Conservation (phyloP, 768 basidiomycete species). For the Leccinum subgranulosum region DNA sequence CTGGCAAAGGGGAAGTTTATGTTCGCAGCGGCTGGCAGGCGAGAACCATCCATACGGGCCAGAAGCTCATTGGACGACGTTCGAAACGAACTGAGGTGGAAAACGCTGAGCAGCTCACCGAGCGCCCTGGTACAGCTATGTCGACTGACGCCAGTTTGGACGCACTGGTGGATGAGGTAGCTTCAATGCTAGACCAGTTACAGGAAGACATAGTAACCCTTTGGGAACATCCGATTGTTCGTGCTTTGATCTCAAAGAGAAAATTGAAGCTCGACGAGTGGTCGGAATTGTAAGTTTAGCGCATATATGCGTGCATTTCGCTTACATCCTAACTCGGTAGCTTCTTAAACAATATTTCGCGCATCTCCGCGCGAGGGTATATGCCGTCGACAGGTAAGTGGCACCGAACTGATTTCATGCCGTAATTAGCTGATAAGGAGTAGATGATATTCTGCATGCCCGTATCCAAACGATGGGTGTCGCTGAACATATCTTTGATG, state of each 20-base stretch:
- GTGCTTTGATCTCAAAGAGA: constrained; percentile 61
- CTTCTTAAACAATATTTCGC: constrained; percentile 70
- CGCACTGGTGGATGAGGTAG: constrained; percentile 57
- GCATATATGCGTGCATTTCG: constrained; percentile 23
- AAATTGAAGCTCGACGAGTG: constrained; percentile 81
- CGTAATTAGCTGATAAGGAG: constrained; percentile 26
- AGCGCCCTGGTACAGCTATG: constrained; percentile 28
- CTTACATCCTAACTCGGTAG: constrained; percentile 34
- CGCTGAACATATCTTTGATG: constrained; percentile 79
- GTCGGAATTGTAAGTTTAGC: constrained; percentile 73
- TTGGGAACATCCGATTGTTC: constrained; percentile 72
- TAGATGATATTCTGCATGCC: constrained; percentile 87
- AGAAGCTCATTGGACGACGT: constrained; percentile 28
- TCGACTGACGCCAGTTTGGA: constrained; percentile 42
- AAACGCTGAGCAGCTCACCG: constrained; percentile 27
- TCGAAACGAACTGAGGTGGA: constrained; percentile 24
- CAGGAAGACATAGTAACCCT: constrained; percentile 67
- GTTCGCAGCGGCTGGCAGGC: constrained; percentile 84
- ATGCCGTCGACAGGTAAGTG: constrained; percentile 68
- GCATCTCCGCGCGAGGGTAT: constrained; percentile 67
- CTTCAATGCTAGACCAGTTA: constrained; percentile 52
- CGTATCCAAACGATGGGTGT: constrained; percentile 90
- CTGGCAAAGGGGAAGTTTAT: constrained; percentile 72
- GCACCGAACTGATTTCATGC: constrained; percentile 13
- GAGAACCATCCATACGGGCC: constrained; percentile 55